A percentile compares a stretch with the other conserved stretches of the same genome.
These are phyloP conservation scores for Ophiobolus disseminans DNA, from an alignment of 2,329 filamentous ascomycete genomes.

Conservation along the genomic window DNA sequence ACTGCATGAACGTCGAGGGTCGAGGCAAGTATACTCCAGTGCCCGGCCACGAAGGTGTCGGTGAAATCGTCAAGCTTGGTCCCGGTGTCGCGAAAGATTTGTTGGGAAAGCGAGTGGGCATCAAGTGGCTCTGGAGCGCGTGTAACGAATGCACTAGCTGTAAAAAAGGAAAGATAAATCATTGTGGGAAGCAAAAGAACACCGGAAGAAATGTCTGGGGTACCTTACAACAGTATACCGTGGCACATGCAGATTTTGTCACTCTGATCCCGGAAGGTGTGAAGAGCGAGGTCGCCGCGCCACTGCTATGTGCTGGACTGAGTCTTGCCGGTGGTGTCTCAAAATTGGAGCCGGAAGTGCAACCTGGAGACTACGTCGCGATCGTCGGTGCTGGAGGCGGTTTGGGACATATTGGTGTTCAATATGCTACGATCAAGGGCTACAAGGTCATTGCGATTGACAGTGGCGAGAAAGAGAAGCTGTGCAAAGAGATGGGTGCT, in stretches of 20 bases:
- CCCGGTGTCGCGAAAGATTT: slow-evolving; percentile 30
- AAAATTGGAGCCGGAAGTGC: slow-evolving; percentile 77
- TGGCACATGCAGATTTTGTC: slow-evolving; percentile 44
- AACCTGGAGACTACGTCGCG: slow-evolving; percentile 77
- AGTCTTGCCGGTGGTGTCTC: slow-evolving; percentile 82
- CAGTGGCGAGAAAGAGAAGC: slow-evolving; percentile 77
- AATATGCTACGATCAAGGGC: slow-evolving; percentile 86
- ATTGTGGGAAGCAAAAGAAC: slow-evolving; percentile 53
- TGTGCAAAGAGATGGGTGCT: slow-evolving; percentile 75
- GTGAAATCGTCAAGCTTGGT: slow-evolving; percentile 50
- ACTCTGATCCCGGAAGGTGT: slow-evolving; percentile 46
- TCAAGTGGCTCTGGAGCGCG: slow-evolving; percentile 56
- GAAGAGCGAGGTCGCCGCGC: slow-evolving; percentile 46
- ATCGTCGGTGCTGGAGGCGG: slow-evolving; percentile 87
- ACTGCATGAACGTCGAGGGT: slow-evolving; percentile 55
- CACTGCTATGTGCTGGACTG: slow-evolving; percentile 45
- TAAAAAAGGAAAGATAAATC: slow-evolving; percentile 47
- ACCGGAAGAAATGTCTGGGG: slow-evolving; percentile 50
- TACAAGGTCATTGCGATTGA: slow-evolving; percentile 83
- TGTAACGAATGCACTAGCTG: slow-evolving; percentile 51
- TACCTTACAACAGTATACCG: slow-evolving; percentile 46
- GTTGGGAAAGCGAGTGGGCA: slow-evolving; percentile 49
- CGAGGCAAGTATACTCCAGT: slow-evolving; percentile 55
- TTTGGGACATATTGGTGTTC: slow-evolving; percentile 77
- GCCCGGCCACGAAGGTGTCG: slow-evolving; percentile 57